Evolutionary conservation across 164 flowering plant genomes (phyloP), one percentile per base, ranked within the genome.

Genomic region (Piper betle): DNA sequence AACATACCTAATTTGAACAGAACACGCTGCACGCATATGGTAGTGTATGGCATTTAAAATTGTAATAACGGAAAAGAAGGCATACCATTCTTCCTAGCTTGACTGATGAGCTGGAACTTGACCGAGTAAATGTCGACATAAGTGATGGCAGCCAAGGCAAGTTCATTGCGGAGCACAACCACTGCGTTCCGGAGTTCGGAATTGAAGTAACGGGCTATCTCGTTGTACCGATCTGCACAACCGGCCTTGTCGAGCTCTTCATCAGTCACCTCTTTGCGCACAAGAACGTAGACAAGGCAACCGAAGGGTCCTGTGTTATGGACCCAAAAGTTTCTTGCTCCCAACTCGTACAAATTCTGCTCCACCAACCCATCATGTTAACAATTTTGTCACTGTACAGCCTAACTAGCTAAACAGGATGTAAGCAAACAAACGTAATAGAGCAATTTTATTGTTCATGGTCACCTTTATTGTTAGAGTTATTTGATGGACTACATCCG

Each of bases 281-380:
- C 82, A 68, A 77, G 25, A 15, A 77, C 41, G 53, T 79, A 76
- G 1, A 83, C 75, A 9, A 79, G 71, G 71, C 87, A 81, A 19
- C 85, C 85, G 3, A 83, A 64, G 6, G 84, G 83, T 0, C 87
- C 85, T 4, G 87, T 83, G 57, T 81, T 81, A 70, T 81, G 85
- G 63, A 83, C 75, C 87, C 84, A 81, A 58, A 81, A 81, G 8
- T 61, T 71, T 50, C 85, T 71, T 6, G 77, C 87, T 38, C 87
- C 87, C 63, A 50, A 58, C 39, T 13, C 61, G 50, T 82, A 76
- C 13, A 77, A 59, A 15, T 59, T 1, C 83, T 80, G 74, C 58
- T 53, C 20, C 20, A 54, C 20, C 17, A 46, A 46, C 50, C 50
- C 50, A 46, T 5, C 33, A 25, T 25, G 33, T 25, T 25, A 25